A percentile compares a stretch with the other conserved stretches of the same genome.
These are phyloP conservation scores for Thermomyces lanuginosus DNA, from an alignment of 2,329 filamentous ascomycete species.

Conservation along the genomic window DNA sequence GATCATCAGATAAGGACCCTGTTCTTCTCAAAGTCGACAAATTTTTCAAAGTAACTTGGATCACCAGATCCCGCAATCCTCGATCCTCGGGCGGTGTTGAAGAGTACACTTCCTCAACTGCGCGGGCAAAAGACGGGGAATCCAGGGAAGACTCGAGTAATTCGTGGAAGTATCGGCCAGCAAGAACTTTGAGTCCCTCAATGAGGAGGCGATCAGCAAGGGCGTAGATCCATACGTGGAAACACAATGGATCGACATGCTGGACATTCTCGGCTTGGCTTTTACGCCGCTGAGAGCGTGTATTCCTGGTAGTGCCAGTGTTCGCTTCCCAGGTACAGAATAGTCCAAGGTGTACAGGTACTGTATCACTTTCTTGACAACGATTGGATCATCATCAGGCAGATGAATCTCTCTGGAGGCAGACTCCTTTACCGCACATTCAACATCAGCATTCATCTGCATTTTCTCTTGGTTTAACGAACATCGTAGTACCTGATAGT, in stretches of 20 bases:
- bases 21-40: neutral
- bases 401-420: conserved; percentile 5
- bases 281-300: no score
- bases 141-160: neutral
- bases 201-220: conserved; percentile 1
- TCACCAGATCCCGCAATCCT: neutral
- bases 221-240: conserved; percentile 1
- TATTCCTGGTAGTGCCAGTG: no score
- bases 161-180: neutral
- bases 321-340: no score
- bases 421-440: conserved; percentile 4
- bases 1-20: neutral
- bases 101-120: neutral
- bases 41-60: neutral
- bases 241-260: neutral
- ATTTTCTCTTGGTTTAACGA: neutral
- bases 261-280: no score
- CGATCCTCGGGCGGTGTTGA: conserved; percentile 1
- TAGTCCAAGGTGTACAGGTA: conserved; percentile 5
- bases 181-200: conserved; percentile 1
- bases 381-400: conserved; percentile 4
- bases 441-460: neutral
- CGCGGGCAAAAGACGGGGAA: neutral
- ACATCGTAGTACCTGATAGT: neutral
- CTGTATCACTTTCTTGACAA: conserved; percentile 6